These are phyloP conservation scores for Nothophaeocryptopus gaeumannii DNA, from an alignment of 2,329 filamentous ascomycete species.

Conservation along the genomic window DNA sequence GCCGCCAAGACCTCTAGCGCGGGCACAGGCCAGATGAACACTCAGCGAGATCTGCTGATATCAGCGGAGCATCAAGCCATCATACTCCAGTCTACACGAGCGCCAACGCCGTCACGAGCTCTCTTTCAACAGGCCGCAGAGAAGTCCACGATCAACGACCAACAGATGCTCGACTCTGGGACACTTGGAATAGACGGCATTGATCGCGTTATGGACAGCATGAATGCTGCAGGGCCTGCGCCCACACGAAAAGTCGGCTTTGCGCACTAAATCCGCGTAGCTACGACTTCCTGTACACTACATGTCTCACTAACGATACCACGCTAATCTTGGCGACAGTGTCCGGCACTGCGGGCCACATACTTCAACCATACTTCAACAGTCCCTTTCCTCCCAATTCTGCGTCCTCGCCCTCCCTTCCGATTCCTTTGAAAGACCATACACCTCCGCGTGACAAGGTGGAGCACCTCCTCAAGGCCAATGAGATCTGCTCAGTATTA, in stretches of 20 bases:
- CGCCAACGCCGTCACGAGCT: slow-evolving; percentile 32
- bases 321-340: slow-evolving; percentile 1
- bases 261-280: slow-evolving; percentile 18
- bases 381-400: neutral
- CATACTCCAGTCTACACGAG: slow-evolving; percentile 38
- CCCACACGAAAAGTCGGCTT: slow-evolving; percentile 39
- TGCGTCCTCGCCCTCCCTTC: neutral
- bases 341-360: no score
- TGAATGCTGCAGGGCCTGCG: slow-evolving; percentile 26
- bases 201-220: slow-evolving; percentile 44
- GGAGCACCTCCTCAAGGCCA: slow-evolving; percentile 51
- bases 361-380: no score
- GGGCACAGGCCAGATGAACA: slow-evolving; percentile 42
- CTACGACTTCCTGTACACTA: slow-evolving; percentile 3
- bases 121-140: slow-evolving; percentile 34
- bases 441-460: slow-evolving; percentile 47
- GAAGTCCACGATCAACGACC: slow-evolving; percentile 20
- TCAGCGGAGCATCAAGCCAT: slow-evolving; percentile 46
- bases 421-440: neutral
- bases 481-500: slow-evolving; percentile 56
- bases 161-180: slow-evolving; percentile 43
- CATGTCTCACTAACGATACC: slow-evolving; percentile 8
- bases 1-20: slow-evolving; percentile 31
- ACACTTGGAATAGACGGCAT: slow-evolving; percentile 50
- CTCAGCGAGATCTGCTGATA: slow-evolving; percentile 44